Evolutionary conservation across 1,139 yeast genomes (phyloP).

Genomic region (Zygoascus meyerae): DNA sequence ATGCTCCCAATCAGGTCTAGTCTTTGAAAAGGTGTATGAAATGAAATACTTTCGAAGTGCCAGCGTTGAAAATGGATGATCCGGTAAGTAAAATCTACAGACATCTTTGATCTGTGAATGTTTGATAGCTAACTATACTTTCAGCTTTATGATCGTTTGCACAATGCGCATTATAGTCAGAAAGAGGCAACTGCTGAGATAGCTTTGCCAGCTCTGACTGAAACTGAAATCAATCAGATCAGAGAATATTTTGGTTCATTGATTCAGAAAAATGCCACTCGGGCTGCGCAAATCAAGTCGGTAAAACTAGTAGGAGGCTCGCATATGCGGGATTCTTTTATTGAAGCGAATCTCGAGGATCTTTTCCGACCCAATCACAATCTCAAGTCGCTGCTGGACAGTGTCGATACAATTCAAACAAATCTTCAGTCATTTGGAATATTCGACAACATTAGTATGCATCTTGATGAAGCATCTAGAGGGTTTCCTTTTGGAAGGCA

Average conservation of each 20-base stretch:
- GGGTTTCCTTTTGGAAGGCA: slow-evolving; percentile 8
- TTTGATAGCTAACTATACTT: background rate
- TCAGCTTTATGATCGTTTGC: slow-evolving; percentile 17
- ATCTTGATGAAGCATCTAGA: slow-evolving; percentile 15
- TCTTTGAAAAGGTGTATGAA: background rate
- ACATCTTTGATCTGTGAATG: background rate
- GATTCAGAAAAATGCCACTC: slow-evolving; percentile 13
- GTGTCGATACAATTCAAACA: slow-evolving; percentile 16
- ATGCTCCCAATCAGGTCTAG: background rate
- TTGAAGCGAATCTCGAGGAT: slow-evolving; percentile 19
- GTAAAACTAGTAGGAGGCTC: slow-evolving; percentile 20
- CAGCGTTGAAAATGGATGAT: slow-evolving; percentile 13
- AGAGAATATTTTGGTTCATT: slow-evolving; percentile 15
- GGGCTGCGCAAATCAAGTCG: slow-evolving; percentile 16
- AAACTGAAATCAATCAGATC: slow-evolving; percentile 8
- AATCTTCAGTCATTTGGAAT: slow-evolving; percentile 18
- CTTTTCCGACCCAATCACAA: slow-evolving; percentile 14
- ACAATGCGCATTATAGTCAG: slow-evolving; percentile 14
- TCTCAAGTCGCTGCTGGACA: slow-evolving; percentile 13
- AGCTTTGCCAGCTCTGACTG: slow-evolving; percentile 7
- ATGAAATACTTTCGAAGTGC: background rate
- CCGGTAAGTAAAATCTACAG: slow-evolving; percentile 11
- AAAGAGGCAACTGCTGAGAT: slow-evolving; percentile 7
- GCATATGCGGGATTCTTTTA: slow-evolving; percentile 14
- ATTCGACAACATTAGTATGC: slow-evolving; percentile 16